Evolutionary conservation across 2,329 filamentous ascomycete species (phyloP), one percentile per base, ranked within the genome.

Genomic region (Aspergillus melleus): DNA sequence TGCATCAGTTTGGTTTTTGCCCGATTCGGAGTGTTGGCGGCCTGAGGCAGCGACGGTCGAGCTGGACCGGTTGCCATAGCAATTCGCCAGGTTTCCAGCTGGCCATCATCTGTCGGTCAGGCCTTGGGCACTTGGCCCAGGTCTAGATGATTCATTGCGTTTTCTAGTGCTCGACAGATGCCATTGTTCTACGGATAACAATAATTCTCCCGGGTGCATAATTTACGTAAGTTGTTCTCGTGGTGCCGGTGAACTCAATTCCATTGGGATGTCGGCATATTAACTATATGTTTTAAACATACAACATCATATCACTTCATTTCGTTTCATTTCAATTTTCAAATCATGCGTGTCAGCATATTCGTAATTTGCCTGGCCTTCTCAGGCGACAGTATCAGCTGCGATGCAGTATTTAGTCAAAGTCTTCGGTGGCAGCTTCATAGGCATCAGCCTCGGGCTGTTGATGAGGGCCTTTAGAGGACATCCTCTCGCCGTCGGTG

Each of bases 381-480:
- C 16, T 16, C 14, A 14, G 36, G 36, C 36, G 32, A 47, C 22
- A 24, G 8, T 47, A 22, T 24, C 19, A 20, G 12, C 19, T 47
- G 19, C 44, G 12, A 16, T 14, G 44, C 44, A 47, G 44, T 16
- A 22, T n/a, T 50, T 71, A 72, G 11, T 71, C 68, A 60, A 72
- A 74, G 12, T 72, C 69, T 3, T 68, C 61, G 24, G 64, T 71
- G 58, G 71, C 70, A 6, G 74, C 74, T 6, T 67, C 67, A 29
- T 65, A 70, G 11, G 72, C 49, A 59, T 77, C 74, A 8, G 65
- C 59, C 16, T 74, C 69, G 14, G 71, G 68, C 19, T 42, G 36
- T 42, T 42, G 36, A 42, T 42, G 36, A 42, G 62, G 57, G 22
- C 57, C 52, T 10, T 61, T 52, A 22, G 63, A 62, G 16, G 59